A percentile compares a stretch with the other conserved stretches of the same genome.
These are phyloP conservation scores for Backusella tarrabulga DNA, from an alignment of 192 early-diverging fungal genomes.

Conservation along the genomic window DNA sequence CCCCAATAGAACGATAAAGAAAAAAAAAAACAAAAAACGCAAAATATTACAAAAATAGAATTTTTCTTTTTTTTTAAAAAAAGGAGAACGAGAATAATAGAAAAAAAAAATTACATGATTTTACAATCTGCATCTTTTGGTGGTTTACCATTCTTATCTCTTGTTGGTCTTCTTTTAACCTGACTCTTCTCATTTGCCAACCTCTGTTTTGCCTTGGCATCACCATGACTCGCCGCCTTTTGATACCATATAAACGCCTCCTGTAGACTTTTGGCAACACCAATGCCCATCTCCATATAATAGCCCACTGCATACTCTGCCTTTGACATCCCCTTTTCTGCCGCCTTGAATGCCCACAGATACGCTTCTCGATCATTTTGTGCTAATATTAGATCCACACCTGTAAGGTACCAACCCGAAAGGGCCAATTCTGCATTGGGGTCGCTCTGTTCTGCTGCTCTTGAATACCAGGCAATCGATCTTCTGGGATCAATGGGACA, in stretches of 20 bases:
- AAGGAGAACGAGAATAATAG: neutral
- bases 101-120: conserved; percentile 20
- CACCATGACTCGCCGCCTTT: conserved; percentile 77
- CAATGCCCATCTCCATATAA: conserved; percentile 90
- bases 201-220: conserved; percentile 78
- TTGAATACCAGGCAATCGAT: conserved; percentile 96
- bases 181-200: conserved; percentile 48
- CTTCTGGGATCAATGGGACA: conserved; percentile 83
- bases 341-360: conserved; percentile 94
- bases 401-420: conserved; percentile 97
- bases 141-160: conserved; percentile 25
- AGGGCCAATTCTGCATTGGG: conserved; percentile 89
- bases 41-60: neutral
- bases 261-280: conserved; percentile 61
- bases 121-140: conserved; percentile 32
- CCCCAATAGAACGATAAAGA: neutral
- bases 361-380: conserved; percentile 95
- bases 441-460: conserved; percentile 89
- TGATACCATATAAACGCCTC: conserved; percentile 90
- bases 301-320: conserved; percentile 97
- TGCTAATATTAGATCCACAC: conserved; percentile 75
- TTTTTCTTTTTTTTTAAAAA: neutral
- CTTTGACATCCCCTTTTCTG: conserved; percentile 90
- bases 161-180: conserved; percentile 21
- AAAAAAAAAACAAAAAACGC: neutral